Evolutionary conservation across 495 filamentous ascomycete species (phyloP).

Genomic region (Podospora fimiseda): DNA sequence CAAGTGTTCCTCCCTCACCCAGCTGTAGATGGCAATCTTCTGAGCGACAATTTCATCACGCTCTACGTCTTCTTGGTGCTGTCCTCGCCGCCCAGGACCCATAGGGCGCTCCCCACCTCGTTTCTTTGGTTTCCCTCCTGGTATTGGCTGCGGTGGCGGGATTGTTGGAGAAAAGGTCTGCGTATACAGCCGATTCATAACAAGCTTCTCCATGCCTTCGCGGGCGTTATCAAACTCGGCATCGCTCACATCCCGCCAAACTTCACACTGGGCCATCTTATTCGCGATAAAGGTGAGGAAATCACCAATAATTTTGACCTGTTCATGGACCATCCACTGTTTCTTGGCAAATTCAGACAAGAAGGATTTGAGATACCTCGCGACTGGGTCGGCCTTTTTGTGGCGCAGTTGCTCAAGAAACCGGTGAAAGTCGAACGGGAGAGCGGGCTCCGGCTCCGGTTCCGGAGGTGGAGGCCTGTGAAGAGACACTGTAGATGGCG

Average conservation of each 20-base stretch:
- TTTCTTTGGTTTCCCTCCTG: constrained; percentile 60
- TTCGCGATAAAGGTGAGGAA: constrained; percentile 97
- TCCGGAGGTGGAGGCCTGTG: constrained; percentile 69
- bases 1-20: constrained; percentile 89
- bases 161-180: constrained; percentile 97
- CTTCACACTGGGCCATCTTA: constrained; percentile 97
- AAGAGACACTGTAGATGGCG: constrained; percentile 45
- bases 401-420: constrained; percentile 94
- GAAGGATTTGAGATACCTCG: constrained; percentile 91
- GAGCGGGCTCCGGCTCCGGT: constrained; percentile 80
- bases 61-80: constrained; percentile 98
- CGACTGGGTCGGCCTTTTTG: constrained; percentile 92
- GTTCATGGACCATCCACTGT: constrained; percentile 99
- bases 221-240: constrained; percentile 97
- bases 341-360: constrained; percentile 92
- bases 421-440: constrained; percentile 96
- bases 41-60: constrained; percentile 90
- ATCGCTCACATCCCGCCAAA: constrained; percentile 93
- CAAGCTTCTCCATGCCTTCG: constrained; percentile 99
- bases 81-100: constrained; percentile 79
- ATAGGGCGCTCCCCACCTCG: constrained; percentile 61
- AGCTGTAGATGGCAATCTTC: constrained; percentile 93
- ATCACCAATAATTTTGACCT: constrained; percentile 96
- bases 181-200: constrained; percentile 95
- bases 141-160: constrained; percentile 67